phyloP scores from a whole-genome alignment of 139 green algal species.

The Chlamydomonas sphaeroides region DNA sequence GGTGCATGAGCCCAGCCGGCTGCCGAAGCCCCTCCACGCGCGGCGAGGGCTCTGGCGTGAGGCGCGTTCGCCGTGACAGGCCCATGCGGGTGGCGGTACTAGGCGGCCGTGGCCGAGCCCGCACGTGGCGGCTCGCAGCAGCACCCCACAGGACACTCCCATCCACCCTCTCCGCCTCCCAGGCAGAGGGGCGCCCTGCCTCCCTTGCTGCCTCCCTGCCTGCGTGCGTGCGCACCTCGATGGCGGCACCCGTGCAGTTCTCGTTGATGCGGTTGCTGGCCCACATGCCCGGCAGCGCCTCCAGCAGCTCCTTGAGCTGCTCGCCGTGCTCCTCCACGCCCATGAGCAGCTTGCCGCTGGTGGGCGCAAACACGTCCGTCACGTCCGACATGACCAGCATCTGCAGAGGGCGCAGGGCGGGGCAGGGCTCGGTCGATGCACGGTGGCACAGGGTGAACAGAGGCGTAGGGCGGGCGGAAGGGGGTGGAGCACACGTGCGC shows the following conservation, averaged over 20 bases:
- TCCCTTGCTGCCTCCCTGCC: not conserved
- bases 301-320: slow-evolving; percentile 69
- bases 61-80: too few relatives aligned
- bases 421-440: too few relatives aligned
- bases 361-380: slow-evolving; percentile 65
- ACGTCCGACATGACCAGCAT: slow-evolving; percentile 89
- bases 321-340: slow-evolving; percentile 53
- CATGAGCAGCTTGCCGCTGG: slow-evolving; percentile 59
- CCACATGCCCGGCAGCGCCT: slow-evolving; percentile 78
- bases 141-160: not conserved
- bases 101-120: too few relatives aligned
- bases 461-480: slow-evolving; percentile 48
- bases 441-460: too few relatives aligned
- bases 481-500: too few relatives aligned
- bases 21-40: too few relatives aligned
- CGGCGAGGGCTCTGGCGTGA: too few relatives aligned
- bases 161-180: too few relatives aligned
- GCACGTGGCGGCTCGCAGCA: not conserved
- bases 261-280: slow-evolving; percentile 53
- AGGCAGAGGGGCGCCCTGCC: too few relatives aligned
- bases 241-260: slow-evolving; percentile 69
- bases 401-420: slow-evolving; percentile 11
- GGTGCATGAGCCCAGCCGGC: too few relatives aligned
- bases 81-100: too few relatives aligned
- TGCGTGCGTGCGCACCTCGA: slow-evolving; percentile 47